phyloP scores from a whole-genome alignment of 23 red algal genomes.

The Gracilariopsis chorda region DNA sequence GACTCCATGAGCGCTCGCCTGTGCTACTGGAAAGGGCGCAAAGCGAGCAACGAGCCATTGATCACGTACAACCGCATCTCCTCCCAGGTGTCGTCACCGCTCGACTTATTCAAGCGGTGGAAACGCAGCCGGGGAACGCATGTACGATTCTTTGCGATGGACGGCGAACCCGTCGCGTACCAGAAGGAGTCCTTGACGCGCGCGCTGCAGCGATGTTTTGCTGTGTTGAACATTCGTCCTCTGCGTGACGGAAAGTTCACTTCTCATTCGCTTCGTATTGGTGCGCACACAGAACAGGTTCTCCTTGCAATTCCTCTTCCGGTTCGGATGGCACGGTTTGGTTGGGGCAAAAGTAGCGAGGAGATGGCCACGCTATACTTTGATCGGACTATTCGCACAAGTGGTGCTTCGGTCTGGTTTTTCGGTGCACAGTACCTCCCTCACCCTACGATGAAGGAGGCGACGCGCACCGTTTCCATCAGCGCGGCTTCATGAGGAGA shows the following conservation, averaged over 20 bases:
- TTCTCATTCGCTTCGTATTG: slow-evolving; percentile 12
- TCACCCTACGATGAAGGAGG: too few species aligned
- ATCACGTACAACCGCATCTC: too few species aligned
- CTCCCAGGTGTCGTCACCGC: too few species aligned
- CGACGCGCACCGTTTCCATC: too few species aligned
- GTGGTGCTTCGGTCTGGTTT: slow-evolving; percentile 2
- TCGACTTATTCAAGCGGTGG: too few species aligned
- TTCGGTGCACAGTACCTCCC: too few species aligned
- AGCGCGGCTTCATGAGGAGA: too few species aligned
- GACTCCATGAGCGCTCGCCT: too few species aligned
- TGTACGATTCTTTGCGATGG: background rate
- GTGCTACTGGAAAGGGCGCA: too few species aligned
- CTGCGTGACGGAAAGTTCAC: background rate
- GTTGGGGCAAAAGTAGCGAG: background rate
- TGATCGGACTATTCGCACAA: background rate
- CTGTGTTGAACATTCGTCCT: background rate
- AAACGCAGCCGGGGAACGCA: background rate
- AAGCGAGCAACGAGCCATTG: too few species aligned
- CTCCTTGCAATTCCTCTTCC: background rate
- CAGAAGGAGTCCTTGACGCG: background rate
- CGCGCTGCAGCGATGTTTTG: background rate
- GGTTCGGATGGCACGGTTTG: slow-evolving; percentile 1
- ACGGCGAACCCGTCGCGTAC: background rate
- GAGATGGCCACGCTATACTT: slow-evolving; percentile 13
- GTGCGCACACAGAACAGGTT: slow-evolving; percentile 12